Percentiles rank a stretch among this genome's conserved stretches.
Conservation (phyloP, 176 grass and related monocot species). For the Carex pumila region DNA sequence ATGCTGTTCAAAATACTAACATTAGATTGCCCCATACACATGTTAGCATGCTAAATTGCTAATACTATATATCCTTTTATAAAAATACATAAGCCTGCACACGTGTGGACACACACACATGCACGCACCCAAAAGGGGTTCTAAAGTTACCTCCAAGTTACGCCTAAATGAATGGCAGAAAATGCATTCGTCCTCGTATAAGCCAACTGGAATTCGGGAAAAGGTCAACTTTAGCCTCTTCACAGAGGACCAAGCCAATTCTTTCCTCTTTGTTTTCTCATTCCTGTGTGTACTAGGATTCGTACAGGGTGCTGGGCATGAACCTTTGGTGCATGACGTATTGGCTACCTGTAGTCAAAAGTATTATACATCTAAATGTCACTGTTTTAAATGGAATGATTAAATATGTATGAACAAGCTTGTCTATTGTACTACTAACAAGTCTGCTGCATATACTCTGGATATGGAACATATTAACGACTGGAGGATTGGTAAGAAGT, state of each 20-base stretch:
- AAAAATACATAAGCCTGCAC: not conserved
- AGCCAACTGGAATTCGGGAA: not conserved
- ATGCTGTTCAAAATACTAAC: not conserved
- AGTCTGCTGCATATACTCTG: not conserved
- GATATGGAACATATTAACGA: not conserved
- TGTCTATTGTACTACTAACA: not conserved
- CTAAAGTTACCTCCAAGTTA: not conserved
- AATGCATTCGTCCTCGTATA: slow-evolving; percentile 6
- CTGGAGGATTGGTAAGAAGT: not conserved
- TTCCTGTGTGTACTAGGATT: not conserved
- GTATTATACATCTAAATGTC: not conserved
- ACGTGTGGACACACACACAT: not conserved
- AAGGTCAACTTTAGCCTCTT: not conserved
- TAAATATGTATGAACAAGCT: not conserved
- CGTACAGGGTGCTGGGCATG: not conserved
- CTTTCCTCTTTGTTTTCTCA: not conserved
- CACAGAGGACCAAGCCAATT: not conserved
- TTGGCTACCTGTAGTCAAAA: not conserved
- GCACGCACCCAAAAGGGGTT: not conserved
- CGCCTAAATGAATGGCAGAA: slow-evolving; percentile 15
- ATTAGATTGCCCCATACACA: not conserved
- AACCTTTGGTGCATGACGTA: not conserved
- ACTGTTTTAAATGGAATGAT: not conserved
- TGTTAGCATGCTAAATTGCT: not conserved
- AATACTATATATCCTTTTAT: not conserved